Base-by-base conservation (phyloP, 163 green algal genomes). In the Scenedesmus sp. region DNA sequence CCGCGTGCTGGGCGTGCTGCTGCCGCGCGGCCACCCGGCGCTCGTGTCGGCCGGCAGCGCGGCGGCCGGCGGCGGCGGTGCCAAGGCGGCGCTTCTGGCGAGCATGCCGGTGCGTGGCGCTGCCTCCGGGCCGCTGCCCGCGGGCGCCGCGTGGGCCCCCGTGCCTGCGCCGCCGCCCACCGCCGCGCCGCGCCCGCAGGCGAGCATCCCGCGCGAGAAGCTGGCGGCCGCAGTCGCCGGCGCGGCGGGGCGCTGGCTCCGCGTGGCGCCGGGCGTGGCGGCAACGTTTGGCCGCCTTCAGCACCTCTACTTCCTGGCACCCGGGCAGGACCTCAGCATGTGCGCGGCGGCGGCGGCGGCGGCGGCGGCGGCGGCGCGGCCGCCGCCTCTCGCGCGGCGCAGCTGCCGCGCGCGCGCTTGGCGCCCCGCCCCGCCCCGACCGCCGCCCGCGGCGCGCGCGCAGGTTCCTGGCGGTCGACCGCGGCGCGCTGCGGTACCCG, bases 291-390 rank as follows among this genome's bases (percentile, higher is more conserved):
- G 11, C 17, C 82, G 86, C 14, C 28, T 93, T 51, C 83, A 91
- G 78, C 86, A 86, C 26, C 81, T 94, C 10, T 93, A 91, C 83
- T 95, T 93, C 54, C 54, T 92, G 18, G 85, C 86, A 29, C 84
- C 91, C 48, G 78, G 75, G 11, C 88, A 91, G 44, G 65, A 65
- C 65, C 71, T 94, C 53, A 81, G 36, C 34, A 60, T 70, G 64
- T 81, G 56, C 11, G 28, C 26, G 62, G 44, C 24, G 50, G 57
- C 20, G 47, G 17, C 17, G 36, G 53, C 34, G 50, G 47, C 42
- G 31, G 63, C 39, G 6, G 22, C 20, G n/a, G 2, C 24, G 18
- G 57, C n/a, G 73, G 58, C n/a, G 28, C 45, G 1, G 57, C 7
- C 36, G 17, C 28, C 63, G 42, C 44, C 51, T 29, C 20, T 11